These are phyloP conservation scores for Linderniella brevidens DNA, from an alignment of 257 asterid species.

Conservation along the genomic window DNA sequence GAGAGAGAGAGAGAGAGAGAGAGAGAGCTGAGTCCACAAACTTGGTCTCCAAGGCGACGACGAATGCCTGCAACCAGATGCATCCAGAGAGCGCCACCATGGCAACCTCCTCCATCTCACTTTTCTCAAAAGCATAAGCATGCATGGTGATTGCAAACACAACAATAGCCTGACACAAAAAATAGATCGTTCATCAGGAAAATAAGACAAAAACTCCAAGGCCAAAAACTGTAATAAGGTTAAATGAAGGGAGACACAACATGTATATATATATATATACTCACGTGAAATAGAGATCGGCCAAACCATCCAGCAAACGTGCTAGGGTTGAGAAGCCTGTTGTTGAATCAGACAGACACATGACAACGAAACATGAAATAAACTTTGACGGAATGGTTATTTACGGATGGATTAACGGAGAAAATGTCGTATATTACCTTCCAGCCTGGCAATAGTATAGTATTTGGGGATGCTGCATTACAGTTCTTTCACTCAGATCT, in stretches of 20 bases:
- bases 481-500: constrained; percentile 88
- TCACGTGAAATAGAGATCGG: constrained; percentile 94
- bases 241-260: neutral
- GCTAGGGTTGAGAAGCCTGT: constrained; percentile 99
- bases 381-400: too few species aligned
- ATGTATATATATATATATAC: constrained; percentile 16
- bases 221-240: neutral
- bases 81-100: constrained; percentile 98
- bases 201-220: neutral
- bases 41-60: constrained; percentile 88
- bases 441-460: constrained; percentile 94
- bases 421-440: constrained; percentile 34
- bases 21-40: constrained; percentile 26
- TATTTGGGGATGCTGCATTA: constrained; percentile 96
- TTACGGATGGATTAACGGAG: constrained; percentile 7
- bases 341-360: constrained; percentile 8
- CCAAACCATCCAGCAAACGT: constrained; percentile 99
- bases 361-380: too few species aligned
- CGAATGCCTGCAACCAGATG: constrained; percentile 98
- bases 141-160: constrained; percentile 80
- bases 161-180: constrained; percentile 64
- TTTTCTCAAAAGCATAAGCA: constrained; percentile 74
- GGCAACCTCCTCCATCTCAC: constrained; percentile 97
- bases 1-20: constrained; percentile 12
- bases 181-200: constrained; percentile 8